These are phyloP conservation scores for Epichloe sylvatica DNA, from an alignment of 2,329 filamentous ascomycete species.

Conservation along the genomic window DNA sequence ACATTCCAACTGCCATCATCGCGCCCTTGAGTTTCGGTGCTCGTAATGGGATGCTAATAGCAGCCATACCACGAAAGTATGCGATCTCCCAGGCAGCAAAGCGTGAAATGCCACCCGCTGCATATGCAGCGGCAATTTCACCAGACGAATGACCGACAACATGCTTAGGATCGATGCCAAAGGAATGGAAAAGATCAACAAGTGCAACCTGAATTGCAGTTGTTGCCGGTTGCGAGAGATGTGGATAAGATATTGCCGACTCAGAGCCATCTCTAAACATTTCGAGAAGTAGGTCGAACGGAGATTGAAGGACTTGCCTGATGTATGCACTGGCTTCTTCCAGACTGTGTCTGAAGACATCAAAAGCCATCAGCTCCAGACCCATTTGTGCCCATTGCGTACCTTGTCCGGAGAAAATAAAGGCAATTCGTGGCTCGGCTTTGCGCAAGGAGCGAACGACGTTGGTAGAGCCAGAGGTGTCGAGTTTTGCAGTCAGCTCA, in stretches of 20 bases:
- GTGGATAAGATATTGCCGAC: conserved; percentile 19
- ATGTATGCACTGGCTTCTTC: conserved; percentile 19
- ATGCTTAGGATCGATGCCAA: conserved; percentile 18
- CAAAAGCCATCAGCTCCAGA: conserved; percentile 25
- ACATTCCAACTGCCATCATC: conserved; percentile 29
- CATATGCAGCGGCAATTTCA: conserved; percentile 32
- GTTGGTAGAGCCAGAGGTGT: conserved; percentile 7
- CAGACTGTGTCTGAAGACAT: conserved; percentile 28
- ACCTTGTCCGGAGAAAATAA: conserved; percentile 31
- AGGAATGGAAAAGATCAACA: conserved; percentile 24
- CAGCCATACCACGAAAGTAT: conserved; percentile 26
- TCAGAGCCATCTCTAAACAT: conserved; percentile 15
- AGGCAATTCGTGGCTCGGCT: conserved; percentile 21
- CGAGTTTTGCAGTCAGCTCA: conserved; percentile 20
- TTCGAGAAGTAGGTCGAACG: conserved; percentile 23
- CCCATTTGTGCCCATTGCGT: conserved; percentile 31
- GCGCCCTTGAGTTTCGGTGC: conserved; percentile 19
- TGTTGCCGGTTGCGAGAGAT: conserved; percentile 27
- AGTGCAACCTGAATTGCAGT: conserved; percentile 29
- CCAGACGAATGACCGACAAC: conserved; percentile 34
- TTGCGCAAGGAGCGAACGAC: conserved; percentile 14
- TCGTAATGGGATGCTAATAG: conserved; percentile 15
- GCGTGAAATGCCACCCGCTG: conserved; percentile 21
- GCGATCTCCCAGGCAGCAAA: conserved; percentile 28
- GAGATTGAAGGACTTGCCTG: conserved; percentile 14